Conservation (phyloP, 2,329 filamentous ascomycete species). For the Diaporthe destruens region DNA sequence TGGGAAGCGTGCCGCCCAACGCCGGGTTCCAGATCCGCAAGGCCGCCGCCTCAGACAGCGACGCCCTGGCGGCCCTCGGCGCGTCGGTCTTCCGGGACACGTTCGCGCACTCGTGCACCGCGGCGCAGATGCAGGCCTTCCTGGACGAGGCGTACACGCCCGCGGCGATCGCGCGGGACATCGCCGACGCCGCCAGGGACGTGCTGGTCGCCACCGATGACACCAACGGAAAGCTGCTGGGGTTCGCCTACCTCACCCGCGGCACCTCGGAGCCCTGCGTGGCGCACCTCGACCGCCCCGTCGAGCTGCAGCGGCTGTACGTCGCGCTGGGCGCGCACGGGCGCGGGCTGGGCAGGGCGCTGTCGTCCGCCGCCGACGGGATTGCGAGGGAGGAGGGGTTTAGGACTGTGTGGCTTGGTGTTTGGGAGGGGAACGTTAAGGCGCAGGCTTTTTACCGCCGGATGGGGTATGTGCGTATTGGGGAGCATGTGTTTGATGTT, state of each 20-base stretch:
- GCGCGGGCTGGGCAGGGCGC: slow-evolving; percentile 52
- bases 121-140: slow-evolving; percentile 53
- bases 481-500: slow-evolving; percentile 57
- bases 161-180: slow-evolving; percentile 43
- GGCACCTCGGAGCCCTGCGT: slow-evolving; percentile 55
- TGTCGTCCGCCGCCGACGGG: slow-evolving; percentile 49
- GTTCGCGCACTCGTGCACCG: slow-evolving; percentile 58
- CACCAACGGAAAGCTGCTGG: slow-evolving; percentile 48
- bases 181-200: slow-evolving; percentile 26
- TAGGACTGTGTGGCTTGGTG: slow-evolving; percentile 58
- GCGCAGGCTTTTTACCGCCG: slow-evolving; percentile 56
- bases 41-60: slow-evolving; percentile 47
- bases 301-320: slow-evolving; percentile 60
- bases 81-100: slow-evolving; percentile 53
- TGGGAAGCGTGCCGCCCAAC: slow-evolving; percentile 16
- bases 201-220: slow-evolving; percentile 48
- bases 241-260: slow-evolving; percentile 57
- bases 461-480: slow-evolving; percentile 56
- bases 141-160: slow-evolving; percentile 53
- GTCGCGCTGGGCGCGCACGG: slow-evolving; percentile 53
- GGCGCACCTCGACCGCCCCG: slow-evolving; percentile 45
- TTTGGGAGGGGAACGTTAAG: slow-evolving; percentile 60
- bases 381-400: slow-evolving; percentile 54
- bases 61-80: slow-evolving; percentile 52
- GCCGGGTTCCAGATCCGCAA: slow-evolving; percentile 44